Evolutionary conservation across 257 asterid genomes (phyloP).

Genomic region (Solanum pennellii): DNA sequence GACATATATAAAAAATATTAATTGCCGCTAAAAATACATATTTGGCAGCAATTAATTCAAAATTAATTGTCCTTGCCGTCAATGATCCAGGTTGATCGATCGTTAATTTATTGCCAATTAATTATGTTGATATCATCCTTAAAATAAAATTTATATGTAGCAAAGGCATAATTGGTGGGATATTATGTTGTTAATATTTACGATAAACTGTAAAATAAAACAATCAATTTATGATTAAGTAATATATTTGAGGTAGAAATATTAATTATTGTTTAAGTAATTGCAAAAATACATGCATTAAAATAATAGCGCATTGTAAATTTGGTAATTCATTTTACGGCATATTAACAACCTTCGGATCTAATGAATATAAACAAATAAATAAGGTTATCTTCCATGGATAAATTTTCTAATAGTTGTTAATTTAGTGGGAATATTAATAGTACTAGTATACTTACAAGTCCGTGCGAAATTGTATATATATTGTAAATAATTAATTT

Average conservation of each 20-base stretch:
- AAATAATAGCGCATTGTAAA: not conserved
- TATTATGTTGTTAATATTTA: not conserved
- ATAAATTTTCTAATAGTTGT: not conserved
- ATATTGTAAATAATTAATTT: too few species aligned
- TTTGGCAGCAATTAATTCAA: fast-evolving
- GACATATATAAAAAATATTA: too few species aligned
- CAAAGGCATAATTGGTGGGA: too few species aligned
- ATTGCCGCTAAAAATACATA: too few species aligned
- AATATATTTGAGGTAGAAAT: not conserved
- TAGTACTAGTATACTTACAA: not conserved
- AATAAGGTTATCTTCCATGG: not conserved
- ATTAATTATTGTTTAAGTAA: too few species aligned
- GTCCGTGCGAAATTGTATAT: too few species aligned
- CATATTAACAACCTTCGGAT: not conserved
- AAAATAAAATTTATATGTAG: too few species aligned
- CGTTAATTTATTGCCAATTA: not conserved
- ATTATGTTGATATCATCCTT: not conserved
- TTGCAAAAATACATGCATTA: not conserved
- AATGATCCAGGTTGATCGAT: not conserved
- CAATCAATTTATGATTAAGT: not conserved
- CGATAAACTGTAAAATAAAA: not conserved
- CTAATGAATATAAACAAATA: too few species aligned
- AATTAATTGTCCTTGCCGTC: too few species aligned
- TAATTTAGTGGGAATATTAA: not conserved
- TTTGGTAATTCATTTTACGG: not conserved